Conservation (phyloP, 2,329 filamentous ascomycete genomes). For the Epichloe sibirici region DNA sequence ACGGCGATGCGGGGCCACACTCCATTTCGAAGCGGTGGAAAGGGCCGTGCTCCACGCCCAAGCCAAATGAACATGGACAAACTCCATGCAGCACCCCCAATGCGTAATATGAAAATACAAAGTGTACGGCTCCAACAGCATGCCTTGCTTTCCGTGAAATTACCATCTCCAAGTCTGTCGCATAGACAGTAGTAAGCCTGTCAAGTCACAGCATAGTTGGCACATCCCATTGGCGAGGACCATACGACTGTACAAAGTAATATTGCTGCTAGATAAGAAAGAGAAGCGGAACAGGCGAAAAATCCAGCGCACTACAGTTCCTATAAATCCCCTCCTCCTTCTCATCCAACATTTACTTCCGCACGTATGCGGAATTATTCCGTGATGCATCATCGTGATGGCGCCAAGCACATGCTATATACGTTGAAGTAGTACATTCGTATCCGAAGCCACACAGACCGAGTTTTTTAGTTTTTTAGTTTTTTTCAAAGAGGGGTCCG, state of each 20-base stretch:
- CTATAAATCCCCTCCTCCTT: not conserved
- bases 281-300: slow-evolving; percentile 1
- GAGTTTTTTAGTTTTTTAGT: not conserved
- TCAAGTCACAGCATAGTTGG: no score
- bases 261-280: not conserved
- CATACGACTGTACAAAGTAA: not conserved
- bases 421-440: not conserved
- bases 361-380: slow-evolving; percentile 4
- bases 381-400: slow-evolving; percentile 9
- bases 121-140: no score
- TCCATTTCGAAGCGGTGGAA: no score
- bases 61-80: no score
- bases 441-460: not conserved
- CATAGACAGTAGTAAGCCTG: no score
- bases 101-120: no score
- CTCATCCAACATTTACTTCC: slow-evolving; percentile 4
- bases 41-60: no score
- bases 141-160: no score
- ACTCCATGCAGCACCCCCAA: no score
- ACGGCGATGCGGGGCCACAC: no score
- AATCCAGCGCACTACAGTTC: slow-evolving; percentile 9
- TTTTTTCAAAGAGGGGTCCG: not conserved
- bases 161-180: no score
- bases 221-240: not conserved
- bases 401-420: slow-evolving; percentile 8